These are phyloP conservation scores for Tricholoma furcatifolium DNA, from an alignment of 768 basidiomycete species.

Conservation along the genomic window DNA sequence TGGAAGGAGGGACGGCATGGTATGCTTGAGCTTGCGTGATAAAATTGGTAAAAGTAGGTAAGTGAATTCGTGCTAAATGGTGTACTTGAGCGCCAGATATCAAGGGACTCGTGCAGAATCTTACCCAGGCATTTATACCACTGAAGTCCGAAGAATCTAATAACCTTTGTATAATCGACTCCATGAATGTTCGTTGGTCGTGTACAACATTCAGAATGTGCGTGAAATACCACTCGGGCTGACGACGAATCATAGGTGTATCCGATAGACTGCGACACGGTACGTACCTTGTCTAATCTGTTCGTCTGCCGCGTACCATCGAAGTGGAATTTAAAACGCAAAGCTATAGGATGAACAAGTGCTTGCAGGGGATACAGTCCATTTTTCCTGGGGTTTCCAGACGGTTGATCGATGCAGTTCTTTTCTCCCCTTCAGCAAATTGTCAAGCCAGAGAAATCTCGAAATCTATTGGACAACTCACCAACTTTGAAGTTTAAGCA, in stretches of 20 bases:
- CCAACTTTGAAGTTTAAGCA: slow-evolving; percentile 79
- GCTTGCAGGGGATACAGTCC: slow-evolving; percentile 84
- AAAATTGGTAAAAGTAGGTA: slow-evolving; percentile 75
- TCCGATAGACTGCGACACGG: neutral
- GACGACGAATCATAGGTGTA: neutral
- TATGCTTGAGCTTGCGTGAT: slow-evolving; percentile 69
- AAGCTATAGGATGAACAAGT: slow-evolving; percentile 75
- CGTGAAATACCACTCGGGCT: slow-evolving; percentile 98
- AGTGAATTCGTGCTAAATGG: slow-evolving; percentile 76
- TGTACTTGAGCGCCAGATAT: slow-evolving; percentile 7
- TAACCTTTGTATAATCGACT: slow-evolving; percentile 67
- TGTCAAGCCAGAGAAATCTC: neutral
- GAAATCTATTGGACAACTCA: slow-evolving; percentile 35
- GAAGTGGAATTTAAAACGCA: slow-evolving; percentile 95
- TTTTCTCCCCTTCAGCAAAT: slow-evolving; percentile 46
- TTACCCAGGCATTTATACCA: slow-evolving; percentile 74
- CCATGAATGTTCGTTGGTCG: slow-evolving; percentile 83
- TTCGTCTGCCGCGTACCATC: slow-evolving; percentile 87
- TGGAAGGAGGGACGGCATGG: slow-evolving; percentile 69
- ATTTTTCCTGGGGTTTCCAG: slow-evolving; percentile 36
- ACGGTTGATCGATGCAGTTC: slow-evolving; percentile 24
- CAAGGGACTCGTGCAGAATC: slow-evolving; percentile 15
- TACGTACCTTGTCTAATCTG: slow-evolving; percentile 80
- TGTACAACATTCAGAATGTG: slow-evolving; percentile 86
- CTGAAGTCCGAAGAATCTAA: slow-evolving; percentile 62